Evolutionary conservation across 1,284 basidiomycete genomes (phyloP), one percentile per base, ranked within the genome.

Genomic region (Tilletia setariae): DNA sequence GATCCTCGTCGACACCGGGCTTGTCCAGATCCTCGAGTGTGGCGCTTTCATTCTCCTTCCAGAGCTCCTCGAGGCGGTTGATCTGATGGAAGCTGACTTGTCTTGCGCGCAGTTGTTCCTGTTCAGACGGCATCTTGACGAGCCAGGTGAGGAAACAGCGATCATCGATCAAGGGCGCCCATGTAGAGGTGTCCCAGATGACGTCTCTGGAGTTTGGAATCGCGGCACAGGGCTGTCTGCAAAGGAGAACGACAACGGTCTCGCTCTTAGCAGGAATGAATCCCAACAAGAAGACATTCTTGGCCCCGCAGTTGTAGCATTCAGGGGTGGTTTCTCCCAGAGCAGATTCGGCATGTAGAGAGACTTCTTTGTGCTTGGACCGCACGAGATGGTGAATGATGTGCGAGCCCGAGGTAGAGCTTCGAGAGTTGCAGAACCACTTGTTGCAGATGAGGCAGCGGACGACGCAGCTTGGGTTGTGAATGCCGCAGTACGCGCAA

Each of bases 191-290:
- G 80, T 99, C 98, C 96, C 96, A 99, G 13, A 93, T 93, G 78
- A 98, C 94, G 80, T 98, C 96, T 64, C 95, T 95, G 15, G 93
- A 94, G 63, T 83, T 85, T 21, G 87, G 86, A 73, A 96, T 90
- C 6, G 94, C 92, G 1, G 96, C 95, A 79, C 96, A 99, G 0
- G 96, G 96, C 88, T 98, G 95, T 90, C 95, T 90, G 83, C 96
- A 99, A 23, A 99, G 87, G n/a, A 99, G 86, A 28, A 98, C 94
- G 56, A 99, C 96, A 51, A 98, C 95, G 0, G 96, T 97, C 81
- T 98, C 96, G 81, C 92, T 94, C 85, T 98, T 98, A 16, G 96
- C 96, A 2, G 96, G 96, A 76, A 99, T 98, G 83, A 99, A 99
- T 1, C 96, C 96, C 23, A 99, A 88, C 88, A 98, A 92, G 81